Evolutionary conservation across 2,329 filamentous ascomycete genomes (phyloP).

Genomic region (Atkinsonella texensis): DNA sequence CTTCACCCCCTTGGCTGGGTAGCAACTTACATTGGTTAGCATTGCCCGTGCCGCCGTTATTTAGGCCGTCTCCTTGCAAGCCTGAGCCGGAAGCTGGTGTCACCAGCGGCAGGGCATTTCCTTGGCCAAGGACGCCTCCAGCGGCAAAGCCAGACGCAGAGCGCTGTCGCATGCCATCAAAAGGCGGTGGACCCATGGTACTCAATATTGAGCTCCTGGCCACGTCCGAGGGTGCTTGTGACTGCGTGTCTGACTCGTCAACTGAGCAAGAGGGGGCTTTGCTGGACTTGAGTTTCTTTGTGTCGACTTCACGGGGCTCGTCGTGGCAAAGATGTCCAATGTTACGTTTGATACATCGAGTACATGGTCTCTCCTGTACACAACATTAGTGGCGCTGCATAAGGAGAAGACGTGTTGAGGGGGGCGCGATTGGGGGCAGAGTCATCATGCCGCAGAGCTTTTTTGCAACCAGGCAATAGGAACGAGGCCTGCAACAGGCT

Average conservation of each 20-base stretch:
- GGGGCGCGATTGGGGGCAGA: not conserved
- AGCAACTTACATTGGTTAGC: conserved; percentile 55
- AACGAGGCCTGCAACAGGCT: not conserved
- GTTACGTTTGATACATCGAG: conserved; percentile 94
- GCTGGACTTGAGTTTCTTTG: conserved; percentile 64
- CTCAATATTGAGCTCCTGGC: conserved; percentile 42
- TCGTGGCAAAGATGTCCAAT: conserved; percentile 98
- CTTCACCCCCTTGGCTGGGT: not conserved
- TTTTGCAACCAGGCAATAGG: not conserved
- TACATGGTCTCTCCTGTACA: conserved; percentile 80
- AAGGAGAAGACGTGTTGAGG: conserved; percentile 5
- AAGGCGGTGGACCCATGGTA: conserved; percentile 42
- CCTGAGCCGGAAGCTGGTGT: conserved; percentile 59
- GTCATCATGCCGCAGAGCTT: not conserved
- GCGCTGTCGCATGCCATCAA: conserved; percentile 22
- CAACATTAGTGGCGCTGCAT: conserved; percentile 15
- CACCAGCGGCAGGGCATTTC: conserved; percentile 52
- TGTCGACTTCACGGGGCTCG: conserved; percentile 74
- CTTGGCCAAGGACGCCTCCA: conserved; percentile 33
- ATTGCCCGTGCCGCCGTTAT: conserved; percentile 40
- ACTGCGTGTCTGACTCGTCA: conserved; percentile 47
- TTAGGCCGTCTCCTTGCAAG: conserved; percentile 46
- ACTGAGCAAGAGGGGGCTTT: conserved; percentile 32
- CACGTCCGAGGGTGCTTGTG: conserved; percentile 30
- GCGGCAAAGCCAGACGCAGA: conserved; percentile 30